A percentile compares a stretch with the other conserved stretches of the same genome.
These are phyloP conservation scores for Nidularia sp. DNA, from an alignment of 768 basidiomycete species.

Conservation along the genomic window DNA sequence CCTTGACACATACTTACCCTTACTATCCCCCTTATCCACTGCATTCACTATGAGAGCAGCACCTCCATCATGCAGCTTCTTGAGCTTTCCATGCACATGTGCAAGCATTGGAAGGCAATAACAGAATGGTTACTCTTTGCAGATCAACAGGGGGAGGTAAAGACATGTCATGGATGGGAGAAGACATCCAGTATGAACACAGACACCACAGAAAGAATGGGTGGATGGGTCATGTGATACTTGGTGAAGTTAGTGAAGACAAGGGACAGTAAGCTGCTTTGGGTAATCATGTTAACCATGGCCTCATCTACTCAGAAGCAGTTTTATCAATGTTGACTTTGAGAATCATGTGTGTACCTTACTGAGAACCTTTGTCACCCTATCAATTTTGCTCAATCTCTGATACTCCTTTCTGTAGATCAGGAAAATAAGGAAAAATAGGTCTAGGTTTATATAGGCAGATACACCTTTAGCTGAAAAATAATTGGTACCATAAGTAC, in stretches of 20 bases:
- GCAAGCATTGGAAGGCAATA: constrained; percentile 44
- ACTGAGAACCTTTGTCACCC: too few relatives aligned
- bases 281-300: too few relatives aligned
- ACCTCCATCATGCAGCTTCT: constrained; percentile 59
- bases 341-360: too few relatives aligned
- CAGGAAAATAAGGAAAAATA: too few relatives aligned
- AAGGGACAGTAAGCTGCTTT: constrained; percentile 50
- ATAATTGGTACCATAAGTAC: too few relatives aligned
- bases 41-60: constrained; percentile 28
- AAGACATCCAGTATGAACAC: constrained; percentile 39
- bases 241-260: constrained; percentile 43
- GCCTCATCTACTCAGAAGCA: too few relatives aligned
- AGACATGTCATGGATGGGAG: constrained; percentile 72
- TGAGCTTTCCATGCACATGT: constrained; percentile 43
- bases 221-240: constrained; percentile 57
- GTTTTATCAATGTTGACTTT: too few relatives aligned
- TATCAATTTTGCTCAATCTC: too few relatives aligned
- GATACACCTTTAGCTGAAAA: too few relatives aligned
- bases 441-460: too few relatives aligned
- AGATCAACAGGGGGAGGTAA: constrained; percentile 52
- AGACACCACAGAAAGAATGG: constrained; percentile 34
- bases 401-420: too few relatives aligned
- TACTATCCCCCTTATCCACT: constrained; percentile 47
- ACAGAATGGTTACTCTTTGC: constrained; percentile 59
- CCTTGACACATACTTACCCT: constrained; percentile 64